These are phyloP conservation scores for Coniochaeta prunicola DNA, from an alignment of 2,329 filamentous ascomycete genomes.

Conservation along the genomic window DNA sequence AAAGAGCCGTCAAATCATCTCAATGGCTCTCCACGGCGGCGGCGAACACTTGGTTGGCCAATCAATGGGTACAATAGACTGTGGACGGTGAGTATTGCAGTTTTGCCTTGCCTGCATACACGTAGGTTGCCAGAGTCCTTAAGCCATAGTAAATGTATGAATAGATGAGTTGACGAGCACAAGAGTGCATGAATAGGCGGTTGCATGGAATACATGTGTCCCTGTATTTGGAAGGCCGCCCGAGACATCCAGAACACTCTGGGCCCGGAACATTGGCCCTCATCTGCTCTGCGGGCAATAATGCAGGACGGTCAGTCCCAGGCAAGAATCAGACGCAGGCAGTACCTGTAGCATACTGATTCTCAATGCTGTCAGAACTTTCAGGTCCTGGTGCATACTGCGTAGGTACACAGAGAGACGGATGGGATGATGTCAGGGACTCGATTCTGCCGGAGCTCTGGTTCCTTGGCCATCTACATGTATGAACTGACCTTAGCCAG, in stretches of 20 bases:
- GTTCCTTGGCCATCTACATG: neutral
- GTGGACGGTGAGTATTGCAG: neutral
- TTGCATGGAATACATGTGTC: neutral
- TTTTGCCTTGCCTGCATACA: neutral
- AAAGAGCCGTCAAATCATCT: neutral
- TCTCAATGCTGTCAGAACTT: neutral
- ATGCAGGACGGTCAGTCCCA: neutral
- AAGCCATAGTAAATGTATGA: neutral
- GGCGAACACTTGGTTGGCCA: too few relatives aligned
- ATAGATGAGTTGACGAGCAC: neutral
- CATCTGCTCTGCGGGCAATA: neutral
- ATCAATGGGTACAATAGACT: too few relatives aligned
- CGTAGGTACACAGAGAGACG: neutral
- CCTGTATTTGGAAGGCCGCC: neutral
- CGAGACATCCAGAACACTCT: neutral
- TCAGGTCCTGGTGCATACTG: neutral
- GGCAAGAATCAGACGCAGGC: neutral
- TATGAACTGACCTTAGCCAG: neutral
- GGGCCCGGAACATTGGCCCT: neutral
- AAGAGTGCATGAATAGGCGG: neutral
- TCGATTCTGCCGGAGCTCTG: neutral
- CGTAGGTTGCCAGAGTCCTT: neutral
- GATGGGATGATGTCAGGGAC: neutral
- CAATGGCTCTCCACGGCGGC: neutral
- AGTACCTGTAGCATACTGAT: too few relatives aligned